These are phyloP conservation scores for Hibiscus mutabilis DNA, from an alignment of 345 rosid species.

Conservation along the genomic window DNA sequence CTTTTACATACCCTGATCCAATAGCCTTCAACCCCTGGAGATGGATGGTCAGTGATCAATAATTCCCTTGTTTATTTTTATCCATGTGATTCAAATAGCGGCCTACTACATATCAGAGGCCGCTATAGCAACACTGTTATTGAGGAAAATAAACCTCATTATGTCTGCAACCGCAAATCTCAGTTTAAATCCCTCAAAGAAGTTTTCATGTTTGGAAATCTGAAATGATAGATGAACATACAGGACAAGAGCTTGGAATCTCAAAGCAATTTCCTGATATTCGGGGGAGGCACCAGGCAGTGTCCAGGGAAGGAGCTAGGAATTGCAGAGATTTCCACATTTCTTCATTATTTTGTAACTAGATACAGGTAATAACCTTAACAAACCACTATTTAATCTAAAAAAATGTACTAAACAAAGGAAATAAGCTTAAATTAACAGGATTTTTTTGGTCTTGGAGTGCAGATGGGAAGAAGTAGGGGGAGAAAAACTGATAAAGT, in stretches of 20 bases:
- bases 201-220: not conserved
- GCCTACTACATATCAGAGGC: too few species aligned
- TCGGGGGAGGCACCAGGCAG: conserved; percentile 85
- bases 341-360: conserved; percentile 87
- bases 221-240: not conserved
- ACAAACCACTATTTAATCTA: not conserved
- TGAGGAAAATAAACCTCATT: too few species aligned
- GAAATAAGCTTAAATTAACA: not conserved
- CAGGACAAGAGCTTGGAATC: conserved; percentile 17
- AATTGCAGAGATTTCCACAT: conserved; percentile 76
- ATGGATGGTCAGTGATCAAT: conserved; percentile 30
- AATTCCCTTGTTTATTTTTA: not conserved
- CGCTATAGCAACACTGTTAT: too few species aligned
- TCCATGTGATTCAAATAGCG: not conserved
- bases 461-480: conserved; percentile 94
- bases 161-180: too few species aligned
- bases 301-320: conserved; percentile 97
- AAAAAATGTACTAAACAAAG: not conserved
- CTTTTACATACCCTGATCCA: conserved; percentile 57
- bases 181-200: not conserved
- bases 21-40: conserved; percentile 87
- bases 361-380: conserved; percentile 48
- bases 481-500: conserved; percentile 56
- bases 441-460: not conserved
- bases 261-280: conserved; percentile 47